Conservation (phyloP, 1,284 basidiomycete genomes). For the Tylopilus sp. region DNA sequence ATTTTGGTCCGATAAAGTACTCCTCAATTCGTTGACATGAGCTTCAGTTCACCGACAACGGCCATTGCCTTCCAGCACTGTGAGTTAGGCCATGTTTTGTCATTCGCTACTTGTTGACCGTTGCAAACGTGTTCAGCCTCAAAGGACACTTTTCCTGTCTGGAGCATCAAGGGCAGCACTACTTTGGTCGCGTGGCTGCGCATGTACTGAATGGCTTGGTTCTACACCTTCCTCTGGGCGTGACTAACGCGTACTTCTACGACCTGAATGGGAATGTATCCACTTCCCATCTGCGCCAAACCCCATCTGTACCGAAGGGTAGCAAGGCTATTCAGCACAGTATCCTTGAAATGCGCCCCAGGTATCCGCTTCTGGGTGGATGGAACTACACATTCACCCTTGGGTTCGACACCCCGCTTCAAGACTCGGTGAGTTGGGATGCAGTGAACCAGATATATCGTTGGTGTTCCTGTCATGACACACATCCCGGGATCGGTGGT, state of each 20-base stretch:
- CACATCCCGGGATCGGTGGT: slow-evolving; percentile 81
- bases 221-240: slow-evolving; percentile 81
- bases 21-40: too few species aligned
- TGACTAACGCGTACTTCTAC: slow-evolving; percentile 84
- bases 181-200: slow-evolving; percentile 67
- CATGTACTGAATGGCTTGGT: slow-evolving; percentile 76
- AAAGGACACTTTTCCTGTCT: slow-evolving; percentile 96
- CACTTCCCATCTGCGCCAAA: slow-evolving; percentile 82
- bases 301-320: slow-evolving; percentile 65
- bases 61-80: too few species aligned
- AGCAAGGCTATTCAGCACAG: slow-evolving; percentile 62
- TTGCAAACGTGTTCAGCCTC: slow-evolving; percentile 58
- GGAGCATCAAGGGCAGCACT: slow-evolving; percentile 78
- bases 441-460: slow-evolving; percentile 65
- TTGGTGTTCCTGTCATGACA: slow-evolving; percentile 88
- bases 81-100: too few species aligned
- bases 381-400: slow-evolving; percentile 98
- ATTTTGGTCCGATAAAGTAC: too few species aligned
- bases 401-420: slow-evolving; percentile 88
- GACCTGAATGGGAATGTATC: slow-evolving; percentile 97
- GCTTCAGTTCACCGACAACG: too few species aligned
- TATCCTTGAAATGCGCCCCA: slow-evolving; percentile 80
- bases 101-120: slow-evolving; percentile 8
- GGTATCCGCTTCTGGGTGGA: slow-evolving; percentile 93
- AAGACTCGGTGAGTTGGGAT: slow-evolving; percentile 73